Evolutionary conservation across 768 basidiomycete species (phyloP), one percentile per base, ranked within the genome.

Genomic region (Rhizopogon salebrosus): DNA sequence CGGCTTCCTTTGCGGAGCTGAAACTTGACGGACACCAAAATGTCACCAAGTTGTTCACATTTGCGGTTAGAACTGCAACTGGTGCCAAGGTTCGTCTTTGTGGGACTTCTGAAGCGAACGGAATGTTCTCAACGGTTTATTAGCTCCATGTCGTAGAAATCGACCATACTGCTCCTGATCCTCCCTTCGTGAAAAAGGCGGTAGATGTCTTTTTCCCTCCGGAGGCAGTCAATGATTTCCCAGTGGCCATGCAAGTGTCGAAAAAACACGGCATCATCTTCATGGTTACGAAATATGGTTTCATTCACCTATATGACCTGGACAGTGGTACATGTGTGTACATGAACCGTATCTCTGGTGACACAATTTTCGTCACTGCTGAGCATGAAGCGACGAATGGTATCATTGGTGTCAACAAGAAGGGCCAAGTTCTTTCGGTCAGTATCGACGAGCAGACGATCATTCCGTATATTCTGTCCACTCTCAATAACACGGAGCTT

Each of bases 321-420:
- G 97, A 99, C 71, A 83, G 93, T 8, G 97, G 95, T 53, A 87
- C 92, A 40, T 98, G 97, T 73, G 84, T 99, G 54, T 99, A 98
- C 77, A 99, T 99, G 97, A 99, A 99, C 80, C 89, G 97, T 59
- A 99, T 99, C 68, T 94, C 92, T 39, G 95, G 97, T 31, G 97
- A 99, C 75, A 98, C 97, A 31, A 98, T 99, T 67, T 99, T 99
- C 67, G 94, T 97, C 41, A 98, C 97, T 11, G 92, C 95, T 31
- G 95, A 98, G 64, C 93, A 98, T 64, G 95, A 98, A 69, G 82
- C 85, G 16, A 85, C 87, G 3, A 83, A 92, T 64, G 97, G 97
- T 75, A 97, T 99, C 70, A 92, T 99, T 57, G 95, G 95, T 59
- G 94, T 99, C 65, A 99, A 99, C 82, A 92, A 95, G 80, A 98